Percentiles rank a stretch among this genome's conserved stretches.
These are phyloP conservation scores for Rubroboletus satanas DNA, from an alignment of 768 basidiomycete species.

Conservation along the genomic window DNA sequence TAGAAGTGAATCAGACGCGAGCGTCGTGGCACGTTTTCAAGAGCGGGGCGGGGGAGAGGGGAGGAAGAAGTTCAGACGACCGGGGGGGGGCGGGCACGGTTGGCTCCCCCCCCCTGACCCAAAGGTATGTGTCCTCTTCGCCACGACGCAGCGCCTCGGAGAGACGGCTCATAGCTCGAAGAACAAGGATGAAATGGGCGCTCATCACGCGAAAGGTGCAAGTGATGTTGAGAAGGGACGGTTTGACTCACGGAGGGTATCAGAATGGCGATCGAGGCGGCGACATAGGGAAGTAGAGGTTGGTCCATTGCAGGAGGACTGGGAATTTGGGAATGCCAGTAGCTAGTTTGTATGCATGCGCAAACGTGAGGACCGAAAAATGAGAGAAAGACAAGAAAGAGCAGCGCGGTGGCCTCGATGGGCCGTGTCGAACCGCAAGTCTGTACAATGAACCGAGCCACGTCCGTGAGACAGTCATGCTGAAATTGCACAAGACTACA, in stretches of 20 bases:
- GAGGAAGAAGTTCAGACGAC: conserved; percentile 33
- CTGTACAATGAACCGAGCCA: not conserved
- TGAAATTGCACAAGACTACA: no score
- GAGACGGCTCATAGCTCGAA: conserved; percentile 68
- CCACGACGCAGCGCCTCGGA: conserved; percentile 47
- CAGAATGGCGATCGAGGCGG: conserved; percentile 19
- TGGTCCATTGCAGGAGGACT: conserved; percentile 22
- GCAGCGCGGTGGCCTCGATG: not conserved
- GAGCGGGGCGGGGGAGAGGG: not conserved
- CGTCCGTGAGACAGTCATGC: conserved; percentile 1
- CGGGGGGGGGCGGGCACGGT: conserved; percentile 27
- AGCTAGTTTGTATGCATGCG: conserved; percentile 7
- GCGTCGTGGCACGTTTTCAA: not conserved
- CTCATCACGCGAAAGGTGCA: conserved; percentile 47
- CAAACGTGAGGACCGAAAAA: not conserved
- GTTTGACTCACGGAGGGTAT: conserved; percentile 29
- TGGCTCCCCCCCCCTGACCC: conserved; percentile 45
- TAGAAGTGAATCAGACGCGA: conserved; percentile 32
- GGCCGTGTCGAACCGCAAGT: not conserved
- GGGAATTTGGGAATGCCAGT: not conserved
- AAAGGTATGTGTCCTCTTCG: conserved; percentile 56
- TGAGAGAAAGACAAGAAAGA: not conserved
- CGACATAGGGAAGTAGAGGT: conserved; percentile 18
- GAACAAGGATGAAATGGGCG: conserved; percentile 87
- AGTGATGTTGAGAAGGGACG: not conserved